Evolutionary conservation across 495 filamentous ascomycete species (phyloP), one percentile per base, ranked within the genome.

Genomic region (Hypomontagnella submonticulosa): DNA sequence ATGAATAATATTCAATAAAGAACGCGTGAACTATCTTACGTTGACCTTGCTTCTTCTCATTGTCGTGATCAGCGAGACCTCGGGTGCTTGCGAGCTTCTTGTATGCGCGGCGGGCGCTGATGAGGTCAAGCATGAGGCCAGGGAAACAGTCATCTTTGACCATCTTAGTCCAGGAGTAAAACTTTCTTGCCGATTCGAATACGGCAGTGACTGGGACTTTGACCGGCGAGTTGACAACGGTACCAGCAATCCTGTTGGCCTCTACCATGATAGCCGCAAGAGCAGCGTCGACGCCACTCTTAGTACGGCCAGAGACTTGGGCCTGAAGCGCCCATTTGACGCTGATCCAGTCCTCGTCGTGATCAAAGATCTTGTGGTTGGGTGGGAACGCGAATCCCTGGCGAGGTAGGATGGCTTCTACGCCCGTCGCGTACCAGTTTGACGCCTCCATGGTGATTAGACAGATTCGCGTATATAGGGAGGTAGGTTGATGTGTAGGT

Each of bases 371-470:
- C 34, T 54, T 48, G 16, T 42, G 41, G 7, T 18, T 30, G 16
- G 59, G 34, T 3, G 18, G 15, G 42, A 54, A 66, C 6, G 54
- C 12, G 18, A 54, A 66, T 12, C 62, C 62, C 7, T 18, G 42
- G n/a, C 13, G 42, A 7, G 62, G 62, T 0, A 66, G 12, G 13
- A 66, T 33, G 0, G 54, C 49, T 13, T 59, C 49, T 4, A 65
- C 18, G 8, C 34, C 18, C 11, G 19, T 16, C 4, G 19, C 30
- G 13, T 57, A 41, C 38, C 34, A 43, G 6, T 33, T 34, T 4
- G 23, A 11, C 1, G 10, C 13, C n/a, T n/a, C n/a, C n/a, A n/a
- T n/a, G n/a, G n/a, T n/a, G n/a, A n/a, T n/a, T n/a, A n/a, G n/a
- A n/a, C n/a, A n/a, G n/a, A n/a, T n/a, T n/a, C n/a, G n/a, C n/a